Evolutionary conservation across 208 protist genomes (phyloP), one percentile per base, ranked within the genome.

Genomic region (Acanthamoeba triangularis): DNA sequence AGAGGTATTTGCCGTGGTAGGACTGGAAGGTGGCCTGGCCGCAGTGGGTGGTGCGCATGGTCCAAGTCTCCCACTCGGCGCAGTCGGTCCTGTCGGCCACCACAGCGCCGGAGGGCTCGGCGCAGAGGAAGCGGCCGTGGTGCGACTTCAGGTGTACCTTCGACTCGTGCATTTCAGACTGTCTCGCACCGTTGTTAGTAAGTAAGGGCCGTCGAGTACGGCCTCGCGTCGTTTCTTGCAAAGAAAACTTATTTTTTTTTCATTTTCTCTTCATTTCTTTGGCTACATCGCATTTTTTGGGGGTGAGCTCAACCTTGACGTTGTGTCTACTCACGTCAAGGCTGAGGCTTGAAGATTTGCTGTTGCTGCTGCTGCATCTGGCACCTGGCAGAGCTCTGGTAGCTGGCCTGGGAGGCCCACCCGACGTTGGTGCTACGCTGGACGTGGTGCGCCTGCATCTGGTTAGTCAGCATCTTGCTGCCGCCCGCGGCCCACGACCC

Each of bases 391-490:
- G 37, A 41, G 37, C 37, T 41, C 37, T 41, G 37, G 3, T 41
- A 41, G 37, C 37, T 41, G 37, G 37, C 37, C 37, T 84, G 74
- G 25, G 4, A 18, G 0, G 30, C 74, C 74, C 74, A 84, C 1
- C 23, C 74, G 6, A 84, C 74, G 30, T 84, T 84, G 18, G 23
- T 33, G 74, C 74, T 84, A 0, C 74, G 23, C 74, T 84, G 74
- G 0, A 84, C 74, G 30, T 84, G 16, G 74, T 84, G 74, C 2
- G 74, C 74, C 74, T 84, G 74, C 41, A 44, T 54, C 74, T 84
- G 74, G 74, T 84, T 84, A 0, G 44, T 16, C 41, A 84, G 74
- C 74, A 84, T 84, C 74, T 84, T 30, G n/a, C 10, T 30, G 7
- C 74, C 74, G 35, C 28, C 74, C 1, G 74, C 74, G 1, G 33